Conservation (phyloP, 148 eudicot species). For the Beta vulgaris region DNA sequence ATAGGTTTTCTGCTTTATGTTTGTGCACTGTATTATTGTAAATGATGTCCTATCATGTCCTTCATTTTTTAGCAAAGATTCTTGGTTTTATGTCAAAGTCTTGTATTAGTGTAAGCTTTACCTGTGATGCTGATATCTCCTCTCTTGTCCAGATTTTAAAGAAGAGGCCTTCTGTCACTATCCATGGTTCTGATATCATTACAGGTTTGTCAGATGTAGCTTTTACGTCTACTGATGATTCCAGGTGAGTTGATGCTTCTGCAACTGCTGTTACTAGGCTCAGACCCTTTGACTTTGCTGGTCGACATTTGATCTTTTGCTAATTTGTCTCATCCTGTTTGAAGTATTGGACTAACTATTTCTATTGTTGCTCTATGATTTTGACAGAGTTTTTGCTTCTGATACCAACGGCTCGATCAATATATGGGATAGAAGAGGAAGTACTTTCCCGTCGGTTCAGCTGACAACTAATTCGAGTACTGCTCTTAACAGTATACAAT, state of each 20-base stretch:
- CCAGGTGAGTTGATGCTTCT: slow-evolving; percentile 57
- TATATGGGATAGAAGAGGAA: slow-evolving; percentile 83
- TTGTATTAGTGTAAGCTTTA: background rate
- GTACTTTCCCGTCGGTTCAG: slow-evolving; percentile 65
- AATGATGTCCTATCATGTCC: background rate
- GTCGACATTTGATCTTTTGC: background rate
- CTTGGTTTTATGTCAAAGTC: background rate
- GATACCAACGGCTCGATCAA: slow-evolving; percentile 67
- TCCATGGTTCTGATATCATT: slow-evolving; percentile 50
- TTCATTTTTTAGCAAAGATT: background rate
- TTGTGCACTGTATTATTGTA: background rate
- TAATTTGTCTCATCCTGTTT: slow-evolving; percentile 11
- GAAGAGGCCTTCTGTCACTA: slow-evolving; percentile 50
- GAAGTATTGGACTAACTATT: slow-evolving; percentile 13
- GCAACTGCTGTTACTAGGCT: background rate
- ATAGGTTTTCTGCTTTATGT: background rate
- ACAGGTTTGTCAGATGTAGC: slow-evolving; percentile 79
- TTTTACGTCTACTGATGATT: slow-evolving; percentile 52
- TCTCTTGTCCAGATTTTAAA: slow-evolving; percentile 52
- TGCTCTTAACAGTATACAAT: slow-evolving; percentile 63
- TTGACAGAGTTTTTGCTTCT: slow-evolving; percentile 73
- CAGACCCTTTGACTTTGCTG: background rate
- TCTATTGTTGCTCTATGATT: slow-evolving; percentile 1
- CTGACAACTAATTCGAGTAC: slow-evolving; percentile 56
- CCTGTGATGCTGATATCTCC: slow-evolving; percentile 11